Evolutionary conservation across 2,329 filamentous ascomycete genomes (phyloP).

Genomic region (Colletotrichum filicis): DNA sequence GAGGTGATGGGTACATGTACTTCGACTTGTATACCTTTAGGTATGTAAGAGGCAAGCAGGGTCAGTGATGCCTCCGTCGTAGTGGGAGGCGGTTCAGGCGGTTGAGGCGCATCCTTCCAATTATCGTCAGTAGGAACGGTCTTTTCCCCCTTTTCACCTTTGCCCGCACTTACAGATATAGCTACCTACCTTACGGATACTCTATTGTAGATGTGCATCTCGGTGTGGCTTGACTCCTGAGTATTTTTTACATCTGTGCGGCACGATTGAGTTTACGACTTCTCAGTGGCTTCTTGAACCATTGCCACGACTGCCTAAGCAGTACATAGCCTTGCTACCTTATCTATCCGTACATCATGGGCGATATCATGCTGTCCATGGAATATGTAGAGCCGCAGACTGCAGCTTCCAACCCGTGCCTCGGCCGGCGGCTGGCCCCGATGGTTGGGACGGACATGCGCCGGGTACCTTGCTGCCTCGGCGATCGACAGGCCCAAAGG

Average conservation of each 20-base stretch:
- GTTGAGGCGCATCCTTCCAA: neutral
- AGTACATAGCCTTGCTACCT: too few species aligned
- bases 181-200: too few species aligned
- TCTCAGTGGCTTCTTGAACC: too few species aligned
- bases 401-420: neutral
- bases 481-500: neutral
- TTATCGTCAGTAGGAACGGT: neutral
- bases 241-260: neutral
- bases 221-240: neutral
- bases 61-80: neutral
- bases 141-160: neutral
- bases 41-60: neutral
- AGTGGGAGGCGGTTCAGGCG: neutral
- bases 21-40: neutral
- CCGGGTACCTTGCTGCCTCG: neutral
- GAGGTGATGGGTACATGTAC: neutral
- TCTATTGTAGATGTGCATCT: neutral
- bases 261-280: too few species aligned
- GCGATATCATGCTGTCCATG: neutral
- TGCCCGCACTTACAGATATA: neutral
- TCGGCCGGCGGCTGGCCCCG: neutral
- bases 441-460: neutral
- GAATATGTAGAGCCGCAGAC: neutral
- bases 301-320: too few species aligned
- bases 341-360: neutral